Percentiles rank a stretch among this genome's conserved stretches.
phyloP scores from a whole-genome alignment of 257 asterid genomes.

The Plantago ovata region DNA sequence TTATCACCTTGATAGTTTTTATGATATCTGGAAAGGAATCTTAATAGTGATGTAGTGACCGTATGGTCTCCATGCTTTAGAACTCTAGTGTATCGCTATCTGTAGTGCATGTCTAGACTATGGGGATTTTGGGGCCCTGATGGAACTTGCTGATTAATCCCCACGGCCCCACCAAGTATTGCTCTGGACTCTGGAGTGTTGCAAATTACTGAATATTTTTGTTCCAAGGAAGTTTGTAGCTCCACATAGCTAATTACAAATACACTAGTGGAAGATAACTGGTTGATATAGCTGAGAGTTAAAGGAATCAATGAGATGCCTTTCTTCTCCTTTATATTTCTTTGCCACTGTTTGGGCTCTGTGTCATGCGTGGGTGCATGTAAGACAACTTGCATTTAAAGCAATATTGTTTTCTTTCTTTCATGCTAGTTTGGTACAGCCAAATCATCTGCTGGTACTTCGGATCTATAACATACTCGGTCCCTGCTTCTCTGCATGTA shows the following conservation, averaged over 20 bases:
- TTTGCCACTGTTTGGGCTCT: not conserved
- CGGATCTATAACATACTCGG: slow-evolving; percentile 8
- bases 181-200: not conserved
- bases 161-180: not conserved
- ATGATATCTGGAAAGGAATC: not conserved
- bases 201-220: slow-evolving; percentile 2
- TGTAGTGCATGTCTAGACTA: slow-evolving; percentile 12
- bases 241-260: not conserved
- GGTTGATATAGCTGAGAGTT: not conserved
- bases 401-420: slow-evolving; percentile 4
- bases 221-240: not conserved
- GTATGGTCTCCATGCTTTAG: slow-evolving; percentile 3
- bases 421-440: slow-evolving; percentile 1
- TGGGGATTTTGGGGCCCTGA: not conserved
- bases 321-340: not conserved
- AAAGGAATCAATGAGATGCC: not conserved
- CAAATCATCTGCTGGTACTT: slow-evolving; percentile 3
- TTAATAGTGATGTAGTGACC: slow-evolving; percentile 16
- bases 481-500: slow-evolving; percentile 7
- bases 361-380: not conserved
- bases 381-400: not conserved
- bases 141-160: too few relatives aligned
- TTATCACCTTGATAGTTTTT: slow-evolving; percentile 9
- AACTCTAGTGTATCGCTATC: slow-evolving; percentile 17
- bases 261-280: slow-evolving; percentile 3